A percentile compares a stretch with the other conserved stretches of the same genome.
These are phyloP conservation scores for Naganishia vishniacii DNA, from an alignment of 768 basidiomycete species.

Conservation along the genomic window DNA sequence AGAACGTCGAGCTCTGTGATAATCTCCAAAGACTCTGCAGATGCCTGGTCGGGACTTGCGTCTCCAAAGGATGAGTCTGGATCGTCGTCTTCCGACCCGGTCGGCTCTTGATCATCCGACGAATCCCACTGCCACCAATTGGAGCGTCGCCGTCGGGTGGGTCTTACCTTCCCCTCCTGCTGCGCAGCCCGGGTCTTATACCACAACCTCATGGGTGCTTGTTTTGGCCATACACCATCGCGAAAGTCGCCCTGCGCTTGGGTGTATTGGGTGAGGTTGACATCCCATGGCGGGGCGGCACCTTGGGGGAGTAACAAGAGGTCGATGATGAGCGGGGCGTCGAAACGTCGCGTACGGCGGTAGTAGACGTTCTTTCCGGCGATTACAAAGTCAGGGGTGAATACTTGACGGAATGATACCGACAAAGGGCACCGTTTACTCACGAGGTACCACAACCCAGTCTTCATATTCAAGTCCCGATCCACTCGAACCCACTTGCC, in stretches of 20 bases:
- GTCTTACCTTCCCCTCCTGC: conserved; percentile 8
- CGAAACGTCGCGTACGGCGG: conserved; percentile 73
- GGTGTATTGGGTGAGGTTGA: conserved; percentile 58
- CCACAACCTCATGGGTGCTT: conserved; percentile 67
- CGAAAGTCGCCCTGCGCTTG: conserved; percentile 61
- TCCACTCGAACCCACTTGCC: conserved; percentile 84
- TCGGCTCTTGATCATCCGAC: background rate
- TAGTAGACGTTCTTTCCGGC: conserved; percentile 64
- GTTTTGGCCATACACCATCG: conserved; percentile 56
- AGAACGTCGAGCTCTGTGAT: conserved; percentile 90
- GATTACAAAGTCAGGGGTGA: background rate
- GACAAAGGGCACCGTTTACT: conserved; percentile 36
- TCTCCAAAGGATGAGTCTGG: too few species aligned
- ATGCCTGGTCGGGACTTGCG: too few species aligned
- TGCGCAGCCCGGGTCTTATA: conserved; percentile 59
- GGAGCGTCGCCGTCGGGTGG: background rate
- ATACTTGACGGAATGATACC: too few species aligned
- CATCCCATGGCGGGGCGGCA: conserved; percentile 52
- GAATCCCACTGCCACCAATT: conserved; percentile 17
- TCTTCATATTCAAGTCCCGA: conserved; percentile 66
- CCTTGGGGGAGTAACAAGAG: conserved; percentile 61
- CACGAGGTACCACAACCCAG: conserved; percentile 61
- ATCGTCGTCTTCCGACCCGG: too few species aligned
- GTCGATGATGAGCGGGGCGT: conserved; percentile 72
- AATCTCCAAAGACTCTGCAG: conserved; percentile 51